Evolutionary conservation across 2,329 filamentous ascomycete genomes (phyloP).

Genomic region (Aureobasidium sp.): DNA sequence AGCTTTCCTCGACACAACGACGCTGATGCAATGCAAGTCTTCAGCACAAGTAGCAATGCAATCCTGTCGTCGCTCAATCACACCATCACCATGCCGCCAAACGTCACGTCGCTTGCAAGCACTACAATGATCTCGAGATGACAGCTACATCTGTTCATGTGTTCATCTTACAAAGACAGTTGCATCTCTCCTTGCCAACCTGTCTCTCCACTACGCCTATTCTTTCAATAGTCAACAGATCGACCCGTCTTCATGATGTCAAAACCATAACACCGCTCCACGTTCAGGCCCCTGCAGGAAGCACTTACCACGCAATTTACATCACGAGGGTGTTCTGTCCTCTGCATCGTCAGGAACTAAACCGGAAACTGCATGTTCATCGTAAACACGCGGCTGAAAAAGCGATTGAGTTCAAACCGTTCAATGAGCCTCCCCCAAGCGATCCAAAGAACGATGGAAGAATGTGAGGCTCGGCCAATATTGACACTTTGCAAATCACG

Average conservation of each 20-base stretch:
- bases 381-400: neutral
- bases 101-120: neutral
- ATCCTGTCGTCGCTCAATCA: neutral
- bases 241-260: neutral
- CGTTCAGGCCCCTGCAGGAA: slow-evolving; percentile 1
- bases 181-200: neutral
- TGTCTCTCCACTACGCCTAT: neutral
- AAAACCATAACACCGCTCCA: neutral
- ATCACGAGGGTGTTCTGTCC: neutral
- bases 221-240: slow-evolving; percentile 2
- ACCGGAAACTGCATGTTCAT: neutral
- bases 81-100: neutral
- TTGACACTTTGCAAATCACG: neutral
- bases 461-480: neutral
- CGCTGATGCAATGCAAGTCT: neutral
- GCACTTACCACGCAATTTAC: neutral
- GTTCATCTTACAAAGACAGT: neutral
- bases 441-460: neutral
- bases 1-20: neutral
- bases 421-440: neutral
- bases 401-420: neutral
- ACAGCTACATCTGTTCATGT: neutral
- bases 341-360: neutral
- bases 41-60: neutral
- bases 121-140: neutral